A percentile compares a stretch with the other conserved stretches of the same genome.
These are phyloP conservation scores for Chlorociboria aeruginascens DNA, from an alignment of 495 filamentous ascomycete species.

Conservation along the genomic window DNA sequence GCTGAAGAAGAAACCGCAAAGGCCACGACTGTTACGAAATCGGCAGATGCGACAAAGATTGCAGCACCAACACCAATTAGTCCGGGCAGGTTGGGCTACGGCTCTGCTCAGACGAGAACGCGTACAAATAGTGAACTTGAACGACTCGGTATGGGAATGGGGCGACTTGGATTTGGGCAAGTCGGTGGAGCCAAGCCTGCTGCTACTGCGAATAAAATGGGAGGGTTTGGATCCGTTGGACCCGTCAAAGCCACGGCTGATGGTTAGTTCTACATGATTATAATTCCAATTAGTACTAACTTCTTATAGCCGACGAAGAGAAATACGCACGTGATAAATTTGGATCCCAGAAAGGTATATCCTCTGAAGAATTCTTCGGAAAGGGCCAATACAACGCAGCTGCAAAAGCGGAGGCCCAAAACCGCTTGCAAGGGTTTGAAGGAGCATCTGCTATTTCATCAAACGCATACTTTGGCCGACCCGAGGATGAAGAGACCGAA, in stretches of 20 bases:
- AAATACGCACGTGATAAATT: slow-evolving; percentile 72
- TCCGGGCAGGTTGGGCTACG: slow-evolving; percentile 48
- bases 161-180: slow-evolving; percentile 82
- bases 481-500: slow-evolving; percentile 61
- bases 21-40: slow-evolving; percentile 27
- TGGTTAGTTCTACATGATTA: slow-evolving; percentile 37
- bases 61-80: slow-evolving; percentile 64
- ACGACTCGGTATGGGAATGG: slow-evolving; percentile 82
- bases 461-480: slow-evolving; percentile 91
- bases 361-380: slow-evolving; percentile 95
- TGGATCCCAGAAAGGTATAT: slow-evolving; percentile 87
- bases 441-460: slow-evolving; percentile 85
- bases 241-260: slow-evolving; percentile 53
- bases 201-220: slow-evolving; percentile 53
- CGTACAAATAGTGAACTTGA: slow-evolving; percentile 67
- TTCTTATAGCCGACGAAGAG: slow-evolving; percentile 53
- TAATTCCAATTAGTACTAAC: slow-evolving; percentile 11
- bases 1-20: slow-evolving; percentile 59
- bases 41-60: slow-evolving; percentile 42
- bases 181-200: slow-evolving; percentile 53
- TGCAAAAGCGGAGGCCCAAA: slow-evolving; percentile 74
- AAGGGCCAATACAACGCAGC: slow-evolving; percentile 73
- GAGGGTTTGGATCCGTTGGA: slow-evolving; percentile 77
- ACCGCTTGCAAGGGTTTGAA: slow-evolving; percentile 80
- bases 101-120: slow-evolving; percentile 36